Evolutionary conservation across 345 rosid genomes (phyloP).

Genomic region (Gossypium sturtianum): DNA sequence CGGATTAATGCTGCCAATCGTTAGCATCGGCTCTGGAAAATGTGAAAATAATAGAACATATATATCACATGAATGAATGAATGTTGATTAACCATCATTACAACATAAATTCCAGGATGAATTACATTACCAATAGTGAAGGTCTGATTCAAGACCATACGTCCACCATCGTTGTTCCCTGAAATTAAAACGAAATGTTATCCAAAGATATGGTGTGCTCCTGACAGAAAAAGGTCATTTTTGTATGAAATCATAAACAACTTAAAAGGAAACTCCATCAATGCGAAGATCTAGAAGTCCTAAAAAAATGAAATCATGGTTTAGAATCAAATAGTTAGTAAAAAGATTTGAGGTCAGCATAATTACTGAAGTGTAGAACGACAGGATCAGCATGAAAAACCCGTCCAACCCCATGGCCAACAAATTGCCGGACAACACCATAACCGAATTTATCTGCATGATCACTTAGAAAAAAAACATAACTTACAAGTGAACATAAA

Average conservation of each 20-base stretch:
- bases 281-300: not conserved
- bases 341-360: slow-evolving; percentile 11
- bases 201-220: too few species aligned
- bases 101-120: not conserved
- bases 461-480: slow-evolving; percentile 41
- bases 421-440: slow-evolving; percentile 79
- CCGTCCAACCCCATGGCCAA: slow-evolving; percentile 89
- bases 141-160: slow-evolving; percentile 85
- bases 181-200: slow-evolving; percentile 7
- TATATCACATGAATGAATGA: not conserved
- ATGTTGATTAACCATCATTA: not conserved
- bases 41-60: not conserved
- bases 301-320: slow-evolving; percentile 1
- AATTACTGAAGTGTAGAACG: slow-evolving; percentile 65
- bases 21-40: slow-evolving; percentile 82
- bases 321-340: slow-evolving; percentile 5
- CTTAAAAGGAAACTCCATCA: not conserved
- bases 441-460: slow-evolving; percentile 77
- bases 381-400: slow-evolving; percentile 92
- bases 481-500: slow-evolving; percentile 15
- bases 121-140: slow-evolving; percentile 65
- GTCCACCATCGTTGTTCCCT: slow-evolving; percentile 76
- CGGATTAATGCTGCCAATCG: slow-evolving; percentile 72
- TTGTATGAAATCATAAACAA: not conserved
- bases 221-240: not conserved